Base-by-base conservation (phyloP, 306 rosid genomes). In the Vicia faba region DNA sequence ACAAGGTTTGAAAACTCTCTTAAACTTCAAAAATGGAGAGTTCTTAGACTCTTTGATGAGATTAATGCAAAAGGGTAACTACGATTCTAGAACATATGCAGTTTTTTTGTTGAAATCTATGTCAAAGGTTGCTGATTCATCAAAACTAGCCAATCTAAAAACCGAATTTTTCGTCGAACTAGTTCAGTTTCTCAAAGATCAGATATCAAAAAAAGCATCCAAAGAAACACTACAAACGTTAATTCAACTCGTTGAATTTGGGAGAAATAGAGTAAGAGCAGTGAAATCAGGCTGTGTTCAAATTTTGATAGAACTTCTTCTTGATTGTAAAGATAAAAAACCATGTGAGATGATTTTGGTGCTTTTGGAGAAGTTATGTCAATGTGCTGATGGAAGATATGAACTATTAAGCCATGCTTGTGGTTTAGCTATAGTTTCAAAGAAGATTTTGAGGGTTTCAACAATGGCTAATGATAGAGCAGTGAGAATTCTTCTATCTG, bases 401-500 rank as follows among this genome's bases (percentile, higher is more conserved):
- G 88, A 84, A 62, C 49, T 92, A 14, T 11, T 92, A 61, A 45
- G 41, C 3, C 98, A 92, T 15, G 89, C 82, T 0, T 96, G 92
- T 0, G 96, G 98, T 7, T 4, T 92, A 4, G 91, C 92, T 0
- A 68, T 87, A 5, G 91, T 92, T 14, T 80, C 92, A 0, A 92
- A 89, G 84, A 87, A 86, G 85, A 86, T 89, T 51, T 65, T 92
- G 29, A 84, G 98, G 72, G 85, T 92, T 10, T 92, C 98, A 0
- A 79, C 82, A 5, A 18, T 77, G 76, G 95, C 82, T 0, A 89
- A 73, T 35, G 95, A 89, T 61, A 83, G 82, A 74, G 96, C 98
- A 0, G 85, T 83, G 54, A 84, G 86, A 77, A 81, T 92, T 31
- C 57, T 92, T 2, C 9, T 66, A 2, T 75, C 80, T 0, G 45